Evolutionary conservation across 1,284 basidiomycete species (phyloP).

Genomic region (Moesziomyces aphidis): DNA sequence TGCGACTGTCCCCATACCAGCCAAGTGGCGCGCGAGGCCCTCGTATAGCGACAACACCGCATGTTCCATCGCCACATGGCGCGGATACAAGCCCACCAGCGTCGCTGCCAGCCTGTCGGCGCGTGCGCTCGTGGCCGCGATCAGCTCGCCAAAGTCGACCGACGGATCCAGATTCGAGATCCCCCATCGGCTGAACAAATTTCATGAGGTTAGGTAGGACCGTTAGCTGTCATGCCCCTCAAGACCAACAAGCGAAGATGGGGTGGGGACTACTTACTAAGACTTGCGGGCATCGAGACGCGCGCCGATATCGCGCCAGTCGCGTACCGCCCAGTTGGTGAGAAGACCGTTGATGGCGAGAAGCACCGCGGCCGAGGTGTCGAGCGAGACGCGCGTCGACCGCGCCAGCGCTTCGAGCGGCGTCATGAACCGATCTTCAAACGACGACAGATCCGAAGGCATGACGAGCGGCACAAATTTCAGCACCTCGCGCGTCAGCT

Average conservation of each 20-base stretch:
- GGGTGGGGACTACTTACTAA: not conserved
- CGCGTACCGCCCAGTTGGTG: conserved; percentile 25
- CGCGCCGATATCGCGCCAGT: conserved; percentile 31
- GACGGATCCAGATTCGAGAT: conserved; percentile 31
- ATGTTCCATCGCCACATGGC: conserved; percentile 37
- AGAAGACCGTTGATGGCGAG: conserved; percentile 25
- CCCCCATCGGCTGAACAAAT: conserved; percentile 23
- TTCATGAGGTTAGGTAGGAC: not conserved
- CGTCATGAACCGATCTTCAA: conserved; percentile 25
- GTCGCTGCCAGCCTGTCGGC: conserved; percentile 21
- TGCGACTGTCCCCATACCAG: conserved; percentile 19
- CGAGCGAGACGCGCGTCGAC: conserved; percentile 27
- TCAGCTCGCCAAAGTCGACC: conserved; percentile 32
- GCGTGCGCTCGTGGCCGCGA: conserved; percentile 16
- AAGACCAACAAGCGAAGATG: not conserved
- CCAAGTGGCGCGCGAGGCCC: conserved; percentile 18
- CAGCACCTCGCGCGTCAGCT: conserved; percentile 34
- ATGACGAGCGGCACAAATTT: conserved; percentile 35
- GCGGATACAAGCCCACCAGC: conserved; percentile 23
- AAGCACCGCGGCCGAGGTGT: conserved; percentile 27
- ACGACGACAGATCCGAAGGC: conserved; percentile 18
- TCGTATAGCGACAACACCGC: conserved; percentile 36
- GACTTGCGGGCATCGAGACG: conserved; percentile 23
- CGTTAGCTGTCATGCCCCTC: not conserved
- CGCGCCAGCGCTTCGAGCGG: conserved; percentile 23